Conservation (phyloP, 2,329 filamentous ascomycete species). For the Didymella exigua region DNA sequence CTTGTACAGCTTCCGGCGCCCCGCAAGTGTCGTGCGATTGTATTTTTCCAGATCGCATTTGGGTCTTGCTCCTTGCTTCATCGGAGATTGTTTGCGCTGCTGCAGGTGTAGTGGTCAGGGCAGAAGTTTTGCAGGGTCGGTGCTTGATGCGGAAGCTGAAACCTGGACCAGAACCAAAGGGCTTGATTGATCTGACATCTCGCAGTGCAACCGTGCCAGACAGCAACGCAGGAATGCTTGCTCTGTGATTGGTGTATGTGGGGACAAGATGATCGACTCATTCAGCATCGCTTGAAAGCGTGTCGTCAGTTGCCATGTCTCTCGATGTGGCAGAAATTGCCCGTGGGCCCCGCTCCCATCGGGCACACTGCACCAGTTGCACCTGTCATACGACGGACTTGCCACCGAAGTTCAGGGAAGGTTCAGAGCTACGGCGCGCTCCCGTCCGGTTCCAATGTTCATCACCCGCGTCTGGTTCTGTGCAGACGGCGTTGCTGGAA, state of each 20-base stretch:
- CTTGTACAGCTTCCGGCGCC: conserved; percentile 8
- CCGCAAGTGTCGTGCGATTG: conserved; percentile 2
- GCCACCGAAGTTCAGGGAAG: conserved; percentile 30
- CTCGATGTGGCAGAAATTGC: neutral
- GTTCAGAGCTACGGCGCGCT: conserved; percentile 27
- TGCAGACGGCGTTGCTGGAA: conserved; percentile 9
- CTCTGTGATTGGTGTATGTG: neutral
- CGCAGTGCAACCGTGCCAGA: conserved; percentile 1
- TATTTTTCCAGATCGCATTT: conserved; percentile 14
- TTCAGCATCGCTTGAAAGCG: neutral
- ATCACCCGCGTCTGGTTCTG: conserved; percentile 25
- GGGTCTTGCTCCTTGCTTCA: conserved; percentile 14
- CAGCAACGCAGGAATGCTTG: neutral
- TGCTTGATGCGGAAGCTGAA: conserved; percentile 2
- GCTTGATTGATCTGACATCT: neutral
- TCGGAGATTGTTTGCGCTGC: conserved; percentile 12
- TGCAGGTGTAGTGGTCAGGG: conserved; percentile 3
- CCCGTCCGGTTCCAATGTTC: conserved; percentile 26
- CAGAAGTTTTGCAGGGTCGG: conserved; percentile 6
- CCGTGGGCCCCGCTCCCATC: conserved; percentile 24
- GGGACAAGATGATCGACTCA: neutral
- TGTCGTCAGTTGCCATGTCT: neutral
- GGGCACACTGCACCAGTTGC: conserved; percentile 17
- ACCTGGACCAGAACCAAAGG: neutral
- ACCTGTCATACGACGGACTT: conserved; percentile 28